These are phyloP conservation scores for Lathyrus tuberosus DNA, from an alignment of 306 rosid genomes.

Conservation along the genomic window DNA sequence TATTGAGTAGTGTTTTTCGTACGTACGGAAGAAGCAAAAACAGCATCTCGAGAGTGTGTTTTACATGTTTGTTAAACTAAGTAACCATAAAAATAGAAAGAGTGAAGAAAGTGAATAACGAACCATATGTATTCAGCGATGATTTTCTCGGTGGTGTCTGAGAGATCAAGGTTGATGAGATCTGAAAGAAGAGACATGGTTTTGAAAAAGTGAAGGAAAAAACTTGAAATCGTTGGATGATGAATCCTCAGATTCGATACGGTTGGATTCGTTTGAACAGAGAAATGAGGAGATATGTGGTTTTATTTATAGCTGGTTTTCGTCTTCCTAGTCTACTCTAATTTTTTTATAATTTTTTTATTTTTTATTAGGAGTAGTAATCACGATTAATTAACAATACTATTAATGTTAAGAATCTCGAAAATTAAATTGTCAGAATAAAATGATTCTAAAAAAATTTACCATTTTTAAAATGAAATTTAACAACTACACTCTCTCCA, in stretches of 20 bases:
- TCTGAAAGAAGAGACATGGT: conserved; percentile 61
- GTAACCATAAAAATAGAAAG: no score
- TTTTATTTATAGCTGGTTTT: neutral
- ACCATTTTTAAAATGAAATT: no score
- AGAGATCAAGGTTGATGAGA: conserved; percentile 64
- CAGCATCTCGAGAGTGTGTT: neutral
- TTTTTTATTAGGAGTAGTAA: neutral
- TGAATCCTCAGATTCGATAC: conserved; percentile 34
- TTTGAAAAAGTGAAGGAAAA: neutral
- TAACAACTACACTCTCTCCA: no score
- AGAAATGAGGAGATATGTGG: neutral
- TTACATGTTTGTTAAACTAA: no score
- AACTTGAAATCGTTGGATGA: conserved; percentile 1
- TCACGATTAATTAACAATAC: no score
- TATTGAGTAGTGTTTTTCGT: neutral
- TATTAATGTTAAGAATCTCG: no score
- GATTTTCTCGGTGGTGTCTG: conserved; percentile 53
- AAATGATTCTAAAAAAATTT: no score
- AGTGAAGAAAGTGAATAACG: conserved; percentile 9
- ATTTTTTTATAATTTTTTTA: neutral
- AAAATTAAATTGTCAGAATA: no score
- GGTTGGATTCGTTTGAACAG: neutral
- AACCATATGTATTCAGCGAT: conserved; percentile 77
- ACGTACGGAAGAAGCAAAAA: neutral
- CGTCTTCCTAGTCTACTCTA: neutral